phyloP scores from a whole-genome alignment of 2,329 filamentous ascomycete genomes.

The Calonectria pauciramosa region DNA sequence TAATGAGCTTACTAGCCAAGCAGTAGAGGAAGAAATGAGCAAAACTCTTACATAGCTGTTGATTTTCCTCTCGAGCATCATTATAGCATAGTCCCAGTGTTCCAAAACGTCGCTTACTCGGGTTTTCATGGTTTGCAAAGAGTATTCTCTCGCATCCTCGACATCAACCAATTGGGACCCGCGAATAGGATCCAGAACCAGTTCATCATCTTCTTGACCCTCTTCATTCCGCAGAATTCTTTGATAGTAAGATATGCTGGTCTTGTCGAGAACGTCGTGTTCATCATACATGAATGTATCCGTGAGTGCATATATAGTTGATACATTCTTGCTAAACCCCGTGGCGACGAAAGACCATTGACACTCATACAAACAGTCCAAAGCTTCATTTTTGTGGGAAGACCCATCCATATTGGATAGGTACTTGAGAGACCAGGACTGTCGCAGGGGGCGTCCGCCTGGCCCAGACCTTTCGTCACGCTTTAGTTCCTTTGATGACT shows the following conservation, averaged over 20 bases:
- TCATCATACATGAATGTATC: conserved; percentile 17
- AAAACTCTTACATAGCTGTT: neutral
- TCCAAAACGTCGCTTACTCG: neutral
- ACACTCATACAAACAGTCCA: neutral
- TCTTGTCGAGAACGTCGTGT: neutral
- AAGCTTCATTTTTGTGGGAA: neutral
- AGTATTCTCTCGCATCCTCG: conserved; percentile 5
- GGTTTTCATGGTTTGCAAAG: neutral
- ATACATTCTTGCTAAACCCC: neutral
- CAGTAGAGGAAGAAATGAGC: too few relatives aligned
- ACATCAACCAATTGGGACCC: neutral
- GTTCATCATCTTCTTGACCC: neutral
- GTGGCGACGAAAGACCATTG: conserved; percentile 13
- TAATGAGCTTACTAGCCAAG: neutral
- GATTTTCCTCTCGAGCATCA: neutral
- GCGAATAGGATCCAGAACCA: neutral
- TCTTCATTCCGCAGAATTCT: neutral
- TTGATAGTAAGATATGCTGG: neutral
- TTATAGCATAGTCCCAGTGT: neutral
- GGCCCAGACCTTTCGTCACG: neutral
- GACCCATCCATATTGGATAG: neutral
- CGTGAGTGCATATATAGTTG: neutral
- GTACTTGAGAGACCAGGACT: neutral
- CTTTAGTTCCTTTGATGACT: neutral
- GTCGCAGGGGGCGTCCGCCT: neutral